Evolutionary conservation across 208 protist species (phyloP).

Genomic region (Leishmania arabica): DNA sequence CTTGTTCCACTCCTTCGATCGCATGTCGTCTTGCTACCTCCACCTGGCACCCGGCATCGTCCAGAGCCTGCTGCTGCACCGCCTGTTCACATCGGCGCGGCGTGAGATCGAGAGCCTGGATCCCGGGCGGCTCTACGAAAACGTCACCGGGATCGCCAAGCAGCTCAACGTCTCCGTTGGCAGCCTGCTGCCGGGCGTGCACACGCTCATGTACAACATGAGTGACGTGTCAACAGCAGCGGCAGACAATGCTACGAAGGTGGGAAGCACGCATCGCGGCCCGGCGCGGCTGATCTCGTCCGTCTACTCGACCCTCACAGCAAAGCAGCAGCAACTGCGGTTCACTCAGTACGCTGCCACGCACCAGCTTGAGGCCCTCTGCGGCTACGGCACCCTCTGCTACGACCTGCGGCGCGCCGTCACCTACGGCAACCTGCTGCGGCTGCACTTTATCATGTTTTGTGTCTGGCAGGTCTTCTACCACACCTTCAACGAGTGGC

Average conservation of each 20-base stretch:
- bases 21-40: slow-evolving; percentile 74
- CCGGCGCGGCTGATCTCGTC: slow-evolving; percentile 17
- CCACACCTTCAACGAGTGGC: slow-evolving; percentile 55
- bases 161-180: slow-evolving; percentile 27
- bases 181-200: slow-evolving; percentile 28
- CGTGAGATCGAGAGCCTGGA: slow-evolving; percentile 44
- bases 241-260: slow-evolving; percentile 9
- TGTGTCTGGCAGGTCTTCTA: slow-evolving; percentile 66
- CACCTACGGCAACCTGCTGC: slow-evolving; percentile 48
- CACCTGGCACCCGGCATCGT: slow-evolving; percentile 58
- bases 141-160: slow-evolving; percentile 22
- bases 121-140: slow-evolving; percentile 35
- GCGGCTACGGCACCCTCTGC: slow-evolving; percentile 50
- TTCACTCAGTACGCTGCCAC: slow-evolving; percentile 36
- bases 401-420: slow-evolving; percentile 52
- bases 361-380: slow-evolving; percentile 41
- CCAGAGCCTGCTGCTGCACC: slow-evolving; percentile 61
- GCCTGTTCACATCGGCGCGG: slow-evolving; percentile 46
- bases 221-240: slow-evolving; percentile 10
- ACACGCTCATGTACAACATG: slow-evolving; percentile 19
- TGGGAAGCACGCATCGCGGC: not conserved
- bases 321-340: slow-evolving; percentile 22
- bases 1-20: slow-evolving; percentile 68
- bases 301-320: slow-evolving; percentile 12
- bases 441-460: slow-evolving; percentile 69